Conservation (phyloP, 768 basidiomycete species). For the Rhizopogon vulgaris region DNA sequence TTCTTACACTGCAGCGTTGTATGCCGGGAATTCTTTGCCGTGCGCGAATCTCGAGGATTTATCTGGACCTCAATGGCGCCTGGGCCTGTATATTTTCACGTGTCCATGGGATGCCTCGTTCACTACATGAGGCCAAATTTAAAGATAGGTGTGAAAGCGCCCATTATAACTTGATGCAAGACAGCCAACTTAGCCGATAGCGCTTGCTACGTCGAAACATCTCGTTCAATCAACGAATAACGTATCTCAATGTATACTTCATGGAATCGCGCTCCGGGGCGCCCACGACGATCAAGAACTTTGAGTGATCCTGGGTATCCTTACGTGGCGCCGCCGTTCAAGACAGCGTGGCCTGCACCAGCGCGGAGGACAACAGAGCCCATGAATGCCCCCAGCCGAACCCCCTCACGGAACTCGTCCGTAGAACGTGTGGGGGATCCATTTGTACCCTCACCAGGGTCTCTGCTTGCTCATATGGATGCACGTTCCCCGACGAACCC, state of each 20-base stretch:
- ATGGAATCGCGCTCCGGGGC: slow-evolving; percentile 7
- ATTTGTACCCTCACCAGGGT: slow-evolving; percentile 7
- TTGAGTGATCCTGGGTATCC: slow-evolving; percentile 20
- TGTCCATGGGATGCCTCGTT: too few relatives aligned
- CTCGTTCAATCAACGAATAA: neutral
- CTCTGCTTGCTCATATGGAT: slow-evolving; percentile 6
- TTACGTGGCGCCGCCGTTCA: slow-evolving; percentile 17
- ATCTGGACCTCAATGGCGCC: too few relatives aligned
- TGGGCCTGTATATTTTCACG: too few relatives aligned
- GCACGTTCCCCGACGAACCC: slow-evolving; percentile 5
- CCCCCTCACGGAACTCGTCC: slow-evolving; percentile 18
- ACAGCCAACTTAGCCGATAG: neutral
- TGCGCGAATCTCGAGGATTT: too few relatives aligned
- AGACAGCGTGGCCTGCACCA: slow-evolving; percentile 18
- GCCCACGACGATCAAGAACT: slow-evolving; percentile 10
- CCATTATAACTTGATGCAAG: neutral
- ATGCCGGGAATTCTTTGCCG: too few relatives aligned
- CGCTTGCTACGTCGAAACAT: neutral
- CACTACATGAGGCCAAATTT: too few relatives aligned
- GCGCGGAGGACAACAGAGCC: slow-evolving; percentile 17
- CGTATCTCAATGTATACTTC: slow-evolving; percentile 11
- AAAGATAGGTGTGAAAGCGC: neutral
- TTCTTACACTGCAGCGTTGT: too few relatives aligned
- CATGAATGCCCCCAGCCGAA: slow-evolving; percentile 1
- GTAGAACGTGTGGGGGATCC: slow-evolving; percentile 12